A percentile compares a stretch with the other conserved stretches of the same genome.
phyloP scores from a whole-genome alignment of 2,329 filamentous ascomycete genomes.

The Tolypocladium cylindrosporum region DNA sequence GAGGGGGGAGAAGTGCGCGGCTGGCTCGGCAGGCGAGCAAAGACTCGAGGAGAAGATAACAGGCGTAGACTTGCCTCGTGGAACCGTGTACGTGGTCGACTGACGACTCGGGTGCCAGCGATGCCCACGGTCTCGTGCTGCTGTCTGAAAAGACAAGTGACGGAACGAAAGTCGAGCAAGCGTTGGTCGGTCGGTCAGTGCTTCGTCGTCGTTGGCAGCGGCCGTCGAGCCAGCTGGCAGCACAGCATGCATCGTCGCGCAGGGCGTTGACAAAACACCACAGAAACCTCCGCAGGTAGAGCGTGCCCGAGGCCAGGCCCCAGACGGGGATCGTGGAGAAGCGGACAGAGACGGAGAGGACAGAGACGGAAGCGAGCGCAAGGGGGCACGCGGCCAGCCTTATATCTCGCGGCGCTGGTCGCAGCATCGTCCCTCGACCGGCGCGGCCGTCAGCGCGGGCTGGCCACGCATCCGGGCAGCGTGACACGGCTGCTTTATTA shows the following conservation, averaged over 20 bases:
- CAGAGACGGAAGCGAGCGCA: too few relatives aligned
- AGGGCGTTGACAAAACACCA: background rate
- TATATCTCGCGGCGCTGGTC: background rate
- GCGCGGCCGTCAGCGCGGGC: background rate
- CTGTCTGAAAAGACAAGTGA: background rate
- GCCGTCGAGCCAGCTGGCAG: background rate
- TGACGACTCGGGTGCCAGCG: background rate
- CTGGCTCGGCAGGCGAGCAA: background rate
- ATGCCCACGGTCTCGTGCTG: background rate
- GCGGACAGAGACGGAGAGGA: too few relatives aligned
- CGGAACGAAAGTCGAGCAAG: background rate
- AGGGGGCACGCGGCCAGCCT: background rate
- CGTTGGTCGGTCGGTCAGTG: background rate
- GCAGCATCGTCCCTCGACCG: background rate
- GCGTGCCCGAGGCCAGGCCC: too few relatives aligned
- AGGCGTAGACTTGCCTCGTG: background rate
- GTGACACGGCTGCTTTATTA: background rate
- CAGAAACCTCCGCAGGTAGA: background rate
- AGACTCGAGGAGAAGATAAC: background rate
- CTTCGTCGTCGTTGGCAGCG: too few relatives aligned
- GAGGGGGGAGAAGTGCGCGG: background rate
- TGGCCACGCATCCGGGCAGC: background rate
- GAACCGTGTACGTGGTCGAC: background rate
- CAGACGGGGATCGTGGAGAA: background rate
- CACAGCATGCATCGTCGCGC: background rate